These are phyloP conservation scores for Lotmaria passim DNA, from an alignment of 208 protist genomes.

Conservation along the genomic window DNA sequence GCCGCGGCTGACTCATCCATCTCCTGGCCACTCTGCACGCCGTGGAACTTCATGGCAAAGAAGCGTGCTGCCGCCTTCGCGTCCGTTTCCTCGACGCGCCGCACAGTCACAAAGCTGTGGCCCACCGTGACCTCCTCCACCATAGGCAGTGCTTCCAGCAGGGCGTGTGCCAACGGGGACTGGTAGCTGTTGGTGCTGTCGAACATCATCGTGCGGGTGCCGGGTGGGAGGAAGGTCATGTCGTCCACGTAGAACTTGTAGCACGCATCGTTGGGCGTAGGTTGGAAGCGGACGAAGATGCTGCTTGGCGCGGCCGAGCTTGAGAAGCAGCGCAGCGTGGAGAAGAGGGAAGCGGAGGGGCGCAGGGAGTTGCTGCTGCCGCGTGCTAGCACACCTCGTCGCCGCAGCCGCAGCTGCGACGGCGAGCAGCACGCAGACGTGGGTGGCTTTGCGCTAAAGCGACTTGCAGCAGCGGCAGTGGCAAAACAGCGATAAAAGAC, in stretches of 20 bases:
- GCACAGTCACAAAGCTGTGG: constrained; percentile 77
- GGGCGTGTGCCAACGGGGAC: constrained; percentile 70
- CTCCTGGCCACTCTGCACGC: constrained; percentile 18
- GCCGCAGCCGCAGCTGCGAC: background rate
- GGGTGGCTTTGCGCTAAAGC: no score
- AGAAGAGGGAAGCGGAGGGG: background rate
- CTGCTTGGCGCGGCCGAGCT: constrained; percentile 5
- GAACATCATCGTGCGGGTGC: constrained; percentile 70
- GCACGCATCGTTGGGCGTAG: constrained; percentile 84
- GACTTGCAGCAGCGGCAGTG: background rate
- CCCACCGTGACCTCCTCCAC: constrained; percentile 91
- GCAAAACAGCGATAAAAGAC: background rate
- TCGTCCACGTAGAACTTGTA: constrained; percentile 87
- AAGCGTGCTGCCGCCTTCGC: constrained; percentile 63
- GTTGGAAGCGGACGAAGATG: constrained; percentile 82
- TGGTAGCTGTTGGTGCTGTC: constrained; percentile 80
- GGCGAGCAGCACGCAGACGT: background rate
- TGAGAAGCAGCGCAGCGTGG: background rate
- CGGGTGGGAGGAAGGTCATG: constrained; percentile 56
- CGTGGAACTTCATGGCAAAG: constrained; percentile 68
- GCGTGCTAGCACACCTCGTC: background rate
- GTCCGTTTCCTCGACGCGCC: constrained; percentile 64
- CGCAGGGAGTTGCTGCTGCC: background rate
- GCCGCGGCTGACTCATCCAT: constrained; percentile 40
- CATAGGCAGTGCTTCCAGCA: constrained; percentile 81